Evolutionary conservation across 106 monocot species (phyloP).

Genomic region (Dendrobium catenatum): DNA sequence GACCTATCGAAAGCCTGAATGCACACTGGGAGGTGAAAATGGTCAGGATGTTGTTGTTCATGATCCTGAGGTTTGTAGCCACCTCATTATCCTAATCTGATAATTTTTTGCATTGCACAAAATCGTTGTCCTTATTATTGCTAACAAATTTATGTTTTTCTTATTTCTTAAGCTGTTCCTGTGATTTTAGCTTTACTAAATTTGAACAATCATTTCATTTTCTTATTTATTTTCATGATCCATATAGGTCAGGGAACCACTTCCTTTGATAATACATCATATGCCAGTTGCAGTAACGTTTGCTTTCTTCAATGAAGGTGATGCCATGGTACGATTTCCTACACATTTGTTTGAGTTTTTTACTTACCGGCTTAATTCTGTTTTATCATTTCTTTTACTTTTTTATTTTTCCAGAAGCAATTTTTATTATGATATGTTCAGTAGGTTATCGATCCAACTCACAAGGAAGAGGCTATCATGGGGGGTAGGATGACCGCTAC

Average conservation of each 20-base stretch:
- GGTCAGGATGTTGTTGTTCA: constrained; percentile 74
- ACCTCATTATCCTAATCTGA: neutral
- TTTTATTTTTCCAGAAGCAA: neutral
- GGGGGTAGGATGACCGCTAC: constrained; percentile 86
- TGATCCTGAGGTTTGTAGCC: constrained; percentile 62
- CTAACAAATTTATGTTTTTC: neutral
- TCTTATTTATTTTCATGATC: constrained; percentile 7
- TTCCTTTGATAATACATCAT: constrained; percentile 80
- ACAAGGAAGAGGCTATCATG: constrained; percentile 84
- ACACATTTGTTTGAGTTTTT: neutral
- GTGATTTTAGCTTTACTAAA: neutral
- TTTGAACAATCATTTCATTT: neutral
- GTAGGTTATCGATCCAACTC: constrained; percentile 79
- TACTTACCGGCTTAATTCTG: neutral
- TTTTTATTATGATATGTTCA: neutral
- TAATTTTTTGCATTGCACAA: neutral
- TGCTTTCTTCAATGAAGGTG: constrained; percentile 89
- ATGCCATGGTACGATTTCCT: constrained; percentile 42
- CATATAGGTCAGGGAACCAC: constrained; percentile 78
- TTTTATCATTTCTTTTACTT: neutral
- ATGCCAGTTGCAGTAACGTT: constrained; percentile 94
- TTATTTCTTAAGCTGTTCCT: neutral
- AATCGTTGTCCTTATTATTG: neutral
- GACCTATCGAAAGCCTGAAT: constrained; percentile 87
- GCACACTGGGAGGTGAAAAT: constrained; percentile 72